Conservation (phyloP, 2,329 filamentous ascomycete species). For the Pseudogymnoascus sp. region DNA sequence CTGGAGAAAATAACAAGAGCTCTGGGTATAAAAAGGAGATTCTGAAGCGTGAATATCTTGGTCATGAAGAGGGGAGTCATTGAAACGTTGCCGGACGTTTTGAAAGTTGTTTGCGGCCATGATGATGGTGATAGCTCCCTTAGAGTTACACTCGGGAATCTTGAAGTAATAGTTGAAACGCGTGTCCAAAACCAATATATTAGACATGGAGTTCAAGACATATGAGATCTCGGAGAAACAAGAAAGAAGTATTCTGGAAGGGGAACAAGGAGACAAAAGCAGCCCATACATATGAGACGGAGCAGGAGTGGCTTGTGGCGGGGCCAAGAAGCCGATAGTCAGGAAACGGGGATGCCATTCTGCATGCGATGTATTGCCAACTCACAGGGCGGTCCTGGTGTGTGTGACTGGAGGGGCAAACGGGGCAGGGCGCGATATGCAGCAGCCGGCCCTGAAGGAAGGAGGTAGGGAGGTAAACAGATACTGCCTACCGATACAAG, state of each 20-base stretch:
- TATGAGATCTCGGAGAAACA: slow-evolving; percentile 7
- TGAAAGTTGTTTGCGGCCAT: slow-evolving; percentile 6
- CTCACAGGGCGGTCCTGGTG: slow-evolving; percentile 6
- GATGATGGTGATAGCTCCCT: not conserved
- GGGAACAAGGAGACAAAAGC: slow-evolving; percentile 4
- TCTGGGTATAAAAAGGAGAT: slow-evolving; percentile 1
- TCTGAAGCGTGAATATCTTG: not conserved
- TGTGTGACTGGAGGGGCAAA: slow-evolving; percentile 2
- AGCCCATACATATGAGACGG: slow-evolving; percentile 1
- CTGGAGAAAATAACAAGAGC: slow-evolving; percentile 3
- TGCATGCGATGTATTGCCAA: slow-evolving; percentile 5
- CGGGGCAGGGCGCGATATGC: slow-evolving; percentile 4
- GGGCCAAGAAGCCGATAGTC: slow-evolving; percentile 1
- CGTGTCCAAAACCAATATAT: slow-evolving; percentile 4
- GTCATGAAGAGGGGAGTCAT: slow-evolving; percentile 6
- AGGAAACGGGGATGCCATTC: slow-evolving; percentile 8
- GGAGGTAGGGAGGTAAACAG: not conserved
- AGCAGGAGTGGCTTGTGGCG: not conserved
- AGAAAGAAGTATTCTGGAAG: slow-evolving; percentile 7
- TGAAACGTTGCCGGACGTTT: slow-evolving; percentile 3
- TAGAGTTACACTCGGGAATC: slow-evolving; percentile 7
- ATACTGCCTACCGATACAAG: not conserved
- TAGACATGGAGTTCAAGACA: slow-evolving; percentile 6
- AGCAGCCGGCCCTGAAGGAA: not conserved
- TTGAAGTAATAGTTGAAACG: slow-evolving; percentile 5